phyloP scores from a whole-genome alignment of 108 stramenopile genomes.

The Nitzschia sp. region DNA sequence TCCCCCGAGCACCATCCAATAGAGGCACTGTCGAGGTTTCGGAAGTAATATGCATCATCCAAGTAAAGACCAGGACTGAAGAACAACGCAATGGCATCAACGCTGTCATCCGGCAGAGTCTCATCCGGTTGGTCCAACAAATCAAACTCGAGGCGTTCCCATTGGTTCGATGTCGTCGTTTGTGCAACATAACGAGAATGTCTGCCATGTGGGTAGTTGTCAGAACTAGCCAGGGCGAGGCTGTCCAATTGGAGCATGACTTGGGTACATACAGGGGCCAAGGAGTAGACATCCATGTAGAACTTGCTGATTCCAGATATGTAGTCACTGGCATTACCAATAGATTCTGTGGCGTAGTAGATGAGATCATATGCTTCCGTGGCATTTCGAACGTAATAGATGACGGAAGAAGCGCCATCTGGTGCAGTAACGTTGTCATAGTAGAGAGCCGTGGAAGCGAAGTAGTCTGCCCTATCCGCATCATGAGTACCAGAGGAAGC shows the following conservation, averaged over 20 bases:
- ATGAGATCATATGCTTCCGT: slow-evolving; percentile 13
- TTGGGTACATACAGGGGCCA: slow-evolving; percentile 29
- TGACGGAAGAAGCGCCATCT: slow-evolving; percentile 2
- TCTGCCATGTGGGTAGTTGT: slow-evolving; percentile 9
- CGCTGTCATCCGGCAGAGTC: background rate
- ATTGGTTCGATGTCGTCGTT: slow-evolving; percentile 10
- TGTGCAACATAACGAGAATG: slow-evolving; percentile 15
- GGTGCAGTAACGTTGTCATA: background rate
- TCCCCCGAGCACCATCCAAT: background rate
- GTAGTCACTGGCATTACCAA: slow-evolving; percentile 13
- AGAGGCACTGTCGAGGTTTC: slow-evolving; percentile 18
- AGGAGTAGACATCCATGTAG: slow-evolving; percentile 16
- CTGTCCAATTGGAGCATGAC: slow-evolving; percentile 8
- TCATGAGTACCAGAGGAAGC: background rate
- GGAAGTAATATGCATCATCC: slow-evolving; percentile 8
- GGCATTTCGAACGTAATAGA: slow-evolving; percentile 1
- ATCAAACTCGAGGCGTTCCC: slow-evolving; percentile 20
- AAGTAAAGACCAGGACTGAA: background rate
- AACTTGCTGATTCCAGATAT: slow-evolving; percentile 2
- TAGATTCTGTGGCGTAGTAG: slow-evolving; percentile 10
- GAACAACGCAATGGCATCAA: slow-evolving; percentile 12
- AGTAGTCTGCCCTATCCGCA: slow-evolving; percentile 9
- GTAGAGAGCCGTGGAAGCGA: slow-evolving; percentile 3
- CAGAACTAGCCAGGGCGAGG: background rate
- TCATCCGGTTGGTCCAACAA: slow-evolving; percentile 12